A percentile compares a stretch with the other conserved stretches of the same genome.
phyloP scores from a whole-genome alignment of 129 eudicot genomes.

The Saposhnikovia divaricata region DNA sequence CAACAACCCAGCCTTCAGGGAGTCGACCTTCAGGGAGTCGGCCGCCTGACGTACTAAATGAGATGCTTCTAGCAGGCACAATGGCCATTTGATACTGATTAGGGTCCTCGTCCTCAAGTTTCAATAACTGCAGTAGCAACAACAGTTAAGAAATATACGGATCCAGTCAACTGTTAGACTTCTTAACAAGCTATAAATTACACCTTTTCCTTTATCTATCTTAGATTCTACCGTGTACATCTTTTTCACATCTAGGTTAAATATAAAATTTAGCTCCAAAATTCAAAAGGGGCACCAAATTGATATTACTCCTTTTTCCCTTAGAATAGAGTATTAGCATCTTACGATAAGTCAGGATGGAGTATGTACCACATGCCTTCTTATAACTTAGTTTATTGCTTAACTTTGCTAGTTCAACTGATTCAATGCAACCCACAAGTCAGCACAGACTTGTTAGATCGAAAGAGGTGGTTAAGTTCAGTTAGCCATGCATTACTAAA shows the following conservation, averaged over 20 bases:
- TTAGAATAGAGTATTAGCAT: neutral
- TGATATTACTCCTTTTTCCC: neutral
- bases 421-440: neutral
- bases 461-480: neutral
- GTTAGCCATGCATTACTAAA: neutral
- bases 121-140: conserved; percentile 42
- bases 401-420: neutral
- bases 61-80: conserved; percentile 23
- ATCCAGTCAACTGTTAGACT: neutral
- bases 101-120: conserved; percentile 27
- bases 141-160: conserved; percentile 6
- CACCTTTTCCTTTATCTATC: neutral
- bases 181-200: neutral
- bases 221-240: neutral
- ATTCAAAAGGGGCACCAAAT: neutral
- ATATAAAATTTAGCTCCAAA: neutral
- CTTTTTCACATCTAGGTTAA: neutral
- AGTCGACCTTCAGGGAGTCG: conserved; percentile 60
- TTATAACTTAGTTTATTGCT: neutral
- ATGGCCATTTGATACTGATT: conserved; percentile 27
- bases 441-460: neutral
- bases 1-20: conserved; percentile 82
- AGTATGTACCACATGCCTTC: neutral
- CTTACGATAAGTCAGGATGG: neutral
- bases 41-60: conserved; percentile 19